Evolutionary conservation across 345 rosid species (phyloP).

Genomic region (Eucalyptus globulus): DNA sequence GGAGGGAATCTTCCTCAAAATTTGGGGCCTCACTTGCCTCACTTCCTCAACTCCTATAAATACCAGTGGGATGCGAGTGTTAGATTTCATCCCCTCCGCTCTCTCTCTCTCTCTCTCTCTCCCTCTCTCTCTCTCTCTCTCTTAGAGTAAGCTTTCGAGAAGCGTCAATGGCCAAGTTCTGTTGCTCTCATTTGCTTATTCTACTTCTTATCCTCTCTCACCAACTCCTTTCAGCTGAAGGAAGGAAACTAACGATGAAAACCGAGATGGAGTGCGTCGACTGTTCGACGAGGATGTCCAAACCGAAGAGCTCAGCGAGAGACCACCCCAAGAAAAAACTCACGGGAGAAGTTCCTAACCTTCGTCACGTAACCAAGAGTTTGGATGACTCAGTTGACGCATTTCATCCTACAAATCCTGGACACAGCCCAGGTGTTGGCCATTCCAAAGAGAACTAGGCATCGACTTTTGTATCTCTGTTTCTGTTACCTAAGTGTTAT

Average conservation of each 20-base stretch:
- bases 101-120: neutral
- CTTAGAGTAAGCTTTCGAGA: neutral
- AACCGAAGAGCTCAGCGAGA: neutral
- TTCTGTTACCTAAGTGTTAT: neutral
- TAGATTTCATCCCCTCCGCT: neutral
- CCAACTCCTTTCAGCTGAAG: neutral
- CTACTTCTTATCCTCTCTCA: neutral
- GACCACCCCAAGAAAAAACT: neutral
- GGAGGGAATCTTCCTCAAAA: neutral
- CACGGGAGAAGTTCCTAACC: neutral
- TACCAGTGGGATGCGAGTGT: neutral
- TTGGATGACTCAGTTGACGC: constrained; percentile 7
- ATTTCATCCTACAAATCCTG: constrained; percentile 41
- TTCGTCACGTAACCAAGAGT: neutral
- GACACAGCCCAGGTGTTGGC: constrained; percentile 58
- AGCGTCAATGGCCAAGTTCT: neutral
- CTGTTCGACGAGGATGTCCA: neutral
- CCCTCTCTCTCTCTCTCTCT: neutral
- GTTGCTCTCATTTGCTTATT: neutral
- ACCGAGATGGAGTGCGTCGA: neutral
- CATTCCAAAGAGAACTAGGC: constrained; percentile 19
- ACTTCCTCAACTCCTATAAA: neutral
- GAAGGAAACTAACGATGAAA: neutral
- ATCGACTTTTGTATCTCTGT: neutral
- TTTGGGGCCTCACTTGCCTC: neutral